phyloP scores from a whole-genome alignment of 1,284 basidiomycete genomes.

The Cryptococcus floricola region DNA sequence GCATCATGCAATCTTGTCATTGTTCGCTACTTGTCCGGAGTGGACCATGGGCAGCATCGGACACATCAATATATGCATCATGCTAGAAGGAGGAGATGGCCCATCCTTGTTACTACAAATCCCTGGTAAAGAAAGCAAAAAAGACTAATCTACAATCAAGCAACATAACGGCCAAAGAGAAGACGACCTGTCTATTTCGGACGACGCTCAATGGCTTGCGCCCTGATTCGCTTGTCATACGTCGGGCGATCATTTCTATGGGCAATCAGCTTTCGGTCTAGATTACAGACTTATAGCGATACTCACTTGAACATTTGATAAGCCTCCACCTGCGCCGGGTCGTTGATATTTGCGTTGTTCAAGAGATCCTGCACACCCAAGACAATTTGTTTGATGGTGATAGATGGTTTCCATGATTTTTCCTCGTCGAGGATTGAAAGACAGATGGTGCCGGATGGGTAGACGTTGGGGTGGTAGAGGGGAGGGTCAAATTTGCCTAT shows the following conservation, averaged over 20 bases:
- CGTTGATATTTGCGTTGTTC: conserved; percentile 88
- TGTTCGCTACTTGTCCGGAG: not conserved
- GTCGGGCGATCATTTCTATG: conserved; percentile 79
- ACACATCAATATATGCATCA: not conserved
- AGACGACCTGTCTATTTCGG: conserved; percentile 16
- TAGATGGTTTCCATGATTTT: conserved; percentile 98
- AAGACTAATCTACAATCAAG: too few species aligned
- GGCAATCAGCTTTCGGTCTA: not conserved
- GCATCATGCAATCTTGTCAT: not conserved
- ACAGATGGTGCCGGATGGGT: conserved; percentile 97
- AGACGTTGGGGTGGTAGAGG: conserved; percentile 97
- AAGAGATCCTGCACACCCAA: conserved; percentile 92
- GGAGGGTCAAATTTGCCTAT: conserved; percentile 95
- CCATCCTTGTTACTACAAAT: too few species aligned
- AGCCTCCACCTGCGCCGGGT: conserved; percentile 94
- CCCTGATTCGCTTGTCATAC: conserved; percentile 77
- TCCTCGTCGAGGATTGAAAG: conserved; percentile 98
- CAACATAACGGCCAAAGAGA: too few species aligned
- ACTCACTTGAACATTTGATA: conserved; percentile 95
- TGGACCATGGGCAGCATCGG: not conserved
- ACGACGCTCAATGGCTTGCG: conserved; percentile 75
- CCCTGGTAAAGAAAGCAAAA: too few species aligned
- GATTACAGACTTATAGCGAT: not conserved
- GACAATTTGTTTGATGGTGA: conserved; percentile 97
- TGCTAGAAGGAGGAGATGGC: too few species aligned